Evolutionary conservation across 805 yeast species (phyloP).

Genomic region (Nematodospora valgi): DNA sequence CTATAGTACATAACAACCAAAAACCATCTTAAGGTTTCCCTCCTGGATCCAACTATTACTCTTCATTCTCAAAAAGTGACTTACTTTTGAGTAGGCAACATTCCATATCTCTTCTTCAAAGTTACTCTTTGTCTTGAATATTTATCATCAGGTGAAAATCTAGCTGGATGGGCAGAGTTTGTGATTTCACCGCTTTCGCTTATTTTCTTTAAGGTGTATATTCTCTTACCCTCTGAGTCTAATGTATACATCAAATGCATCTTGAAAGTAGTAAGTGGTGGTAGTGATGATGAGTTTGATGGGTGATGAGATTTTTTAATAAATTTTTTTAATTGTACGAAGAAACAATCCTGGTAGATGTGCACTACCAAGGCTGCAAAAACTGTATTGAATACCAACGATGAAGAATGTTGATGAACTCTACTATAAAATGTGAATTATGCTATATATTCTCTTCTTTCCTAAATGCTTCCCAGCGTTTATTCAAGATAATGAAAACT

Average conservation of each 20-base stretch:
- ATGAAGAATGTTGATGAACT: too few species aligned
- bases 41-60: too few species aligned
- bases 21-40: too few species aligned
- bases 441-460: slow-evolving; percentile 39
- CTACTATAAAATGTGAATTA: neutral
- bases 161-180: slow-evolving; percentile 98
- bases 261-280: slow-evolving; percentile 13
- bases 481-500: slow-evolving; percentile 77
- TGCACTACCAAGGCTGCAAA: too few species aligned
- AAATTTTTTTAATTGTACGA: slow-evolving; percentile 5
- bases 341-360: too few species aligned
- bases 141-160: slow-evolving; percentile 99
- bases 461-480: slow-evolving; percentile 87
- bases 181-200: slow-evolving; percentile 91
- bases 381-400: too few species aligned
- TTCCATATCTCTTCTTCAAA: slow-evolving; percentile 86
- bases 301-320: slow-evolving; percentile 1
- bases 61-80: too few species aligned
- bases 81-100: slow-evolving; percentile 85
- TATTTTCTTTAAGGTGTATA: slow-evolving; percentile 83
- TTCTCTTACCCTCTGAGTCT: slow-evolving; percentile 92
- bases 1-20: too few species aligned
- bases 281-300: neutral
- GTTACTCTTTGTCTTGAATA: slow-evolving; percentile 99
- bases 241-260: slow-evolving; percentile 99